A percentile compares a stretch with the other conserved stretches of the same genome.
These are phyloP conservation scores for Polytrichum formosum DNA, from an alignment of 225 moss, liverwort and hornwort species.

Conservation along the genomic window DNA sequence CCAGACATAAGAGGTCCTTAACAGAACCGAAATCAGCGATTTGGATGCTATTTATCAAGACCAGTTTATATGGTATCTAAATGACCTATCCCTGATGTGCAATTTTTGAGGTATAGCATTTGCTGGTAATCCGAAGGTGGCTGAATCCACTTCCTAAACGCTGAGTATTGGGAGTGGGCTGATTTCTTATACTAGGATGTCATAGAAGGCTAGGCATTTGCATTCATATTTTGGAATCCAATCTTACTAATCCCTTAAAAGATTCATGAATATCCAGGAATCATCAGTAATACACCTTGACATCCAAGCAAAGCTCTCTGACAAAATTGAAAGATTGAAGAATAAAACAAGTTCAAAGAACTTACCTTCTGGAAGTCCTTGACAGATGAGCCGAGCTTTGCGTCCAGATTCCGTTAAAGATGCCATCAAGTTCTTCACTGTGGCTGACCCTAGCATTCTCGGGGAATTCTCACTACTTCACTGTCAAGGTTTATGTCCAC, in stretches of 20 bases:
- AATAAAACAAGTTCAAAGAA: not conserved
- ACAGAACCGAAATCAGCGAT: too few relatives aligned
- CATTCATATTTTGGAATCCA: too few relatives aligned
- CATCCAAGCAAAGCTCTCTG: not conserved
- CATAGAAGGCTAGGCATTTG: not conserved
- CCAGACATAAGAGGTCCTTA: too few relatives aligned
- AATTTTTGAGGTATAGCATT: not conserved
- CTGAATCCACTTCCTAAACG: not conserved
- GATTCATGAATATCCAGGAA: not conserved
- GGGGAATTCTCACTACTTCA: slow-evolving; percentile 71
- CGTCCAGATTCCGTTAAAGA: slow-evolving; percentile 86
- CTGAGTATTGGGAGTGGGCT: not conserved
- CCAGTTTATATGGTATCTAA: too few relatives aligned
- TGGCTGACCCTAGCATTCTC: slow-evolving; percentile 48
- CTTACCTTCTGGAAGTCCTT: slow-evolving; percentile 80
- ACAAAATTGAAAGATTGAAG: not conserved
- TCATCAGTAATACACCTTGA: not conserved
- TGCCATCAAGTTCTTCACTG: slow-evolving; percentile 55
- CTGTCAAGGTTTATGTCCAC: slow-evolving; percentile 79
- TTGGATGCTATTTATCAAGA: too few relatives aligned
- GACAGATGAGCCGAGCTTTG: slow-evolving; percentile 80
- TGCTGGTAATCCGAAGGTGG: not conserved
- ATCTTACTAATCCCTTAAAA: too few relatives aligned
- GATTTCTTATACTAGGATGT: not conserved
- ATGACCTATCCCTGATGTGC: not conserved